Percentiles rank a stretch among this genome's conserved stretches.
Conservation (phyloP, 2,329 filamentous ascomycete species). For the Scolecobasidium constrictum region DNA sequence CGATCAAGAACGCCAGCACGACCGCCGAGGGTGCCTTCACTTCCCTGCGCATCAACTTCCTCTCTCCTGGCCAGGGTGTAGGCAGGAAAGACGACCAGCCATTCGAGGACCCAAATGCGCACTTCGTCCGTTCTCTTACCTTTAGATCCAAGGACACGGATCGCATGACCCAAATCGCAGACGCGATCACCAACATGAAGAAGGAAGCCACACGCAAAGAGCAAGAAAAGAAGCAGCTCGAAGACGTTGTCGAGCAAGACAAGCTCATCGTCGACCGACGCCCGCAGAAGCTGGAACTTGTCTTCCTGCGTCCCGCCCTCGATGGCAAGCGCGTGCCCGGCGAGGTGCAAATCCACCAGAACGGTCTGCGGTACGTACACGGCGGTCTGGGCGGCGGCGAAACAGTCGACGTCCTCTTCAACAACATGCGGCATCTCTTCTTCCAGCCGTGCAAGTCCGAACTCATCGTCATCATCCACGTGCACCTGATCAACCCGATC, state of each 20-base stretch:
- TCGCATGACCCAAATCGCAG: conserved; percentile 81
- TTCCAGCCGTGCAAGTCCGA: conserved; percentile 97
- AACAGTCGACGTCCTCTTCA: conserved; percentile 88
- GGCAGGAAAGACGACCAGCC: conserved; percentile 95
- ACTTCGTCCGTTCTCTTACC: conserved; percentile 91
- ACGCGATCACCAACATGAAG: conserved; percentile 92
- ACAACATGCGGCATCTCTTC: conserved; percentile 96
- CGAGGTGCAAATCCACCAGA: conserved; percentile 95
- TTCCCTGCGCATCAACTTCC: conserved; percentile 91
- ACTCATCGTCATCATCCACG: conserved; percentile 93
- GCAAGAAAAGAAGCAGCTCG: conserved; percentile 98
- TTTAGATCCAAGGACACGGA: conserved; percentile 85
- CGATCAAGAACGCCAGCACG: conserved; percentile 98
- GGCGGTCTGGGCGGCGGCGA: conserved; percentile 55
- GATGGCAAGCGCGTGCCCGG: conserved; percentile 95
- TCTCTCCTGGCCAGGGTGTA: conserved; percentile 94
- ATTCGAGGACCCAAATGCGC: conserved; percentile 89
- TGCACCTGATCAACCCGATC: conserved; percentile 95
- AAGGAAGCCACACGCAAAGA: conserved; percentile 85
- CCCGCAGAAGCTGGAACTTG: conserved; percentile 80
- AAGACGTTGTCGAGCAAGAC: conserved; percentile 97
- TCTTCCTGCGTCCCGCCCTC: conserved; percentile 89
- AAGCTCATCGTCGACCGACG: conserved; percentile 94
- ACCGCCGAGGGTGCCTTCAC: conserved; percentile 92
- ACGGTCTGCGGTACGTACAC: conserved; percentile 88